Evolutionary conservation across 352 stramenopile species (phyloP).

Genomic region (Lagenidium giganteum): DNA sequence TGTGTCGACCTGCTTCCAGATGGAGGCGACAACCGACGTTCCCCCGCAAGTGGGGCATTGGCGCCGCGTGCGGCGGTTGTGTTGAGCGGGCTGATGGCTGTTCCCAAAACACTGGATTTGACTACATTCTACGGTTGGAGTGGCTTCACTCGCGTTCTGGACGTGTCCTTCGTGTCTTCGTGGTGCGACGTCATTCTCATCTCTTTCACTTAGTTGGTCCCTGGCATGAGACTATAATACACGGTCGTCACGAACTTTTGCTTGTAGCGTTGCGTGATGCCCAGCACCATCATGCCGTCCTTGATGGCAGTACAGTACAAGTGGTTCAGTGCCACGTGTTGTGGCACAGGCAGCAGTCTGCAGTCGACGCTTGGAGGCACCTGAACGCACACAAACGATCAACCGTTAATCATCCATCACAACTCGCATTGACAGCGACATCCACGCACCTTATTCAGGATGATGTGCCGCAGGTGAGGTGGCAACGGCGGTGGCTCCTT

Average conservation of each 20-base stretch:
- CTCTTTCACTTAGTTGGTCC: constrained; percentile 41
- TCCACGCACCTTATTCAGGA: constrained; percentile 93
- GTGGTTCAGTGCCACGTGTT: constrained; percentile 99
- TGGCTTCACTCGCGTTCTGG: too few relatives aligned
- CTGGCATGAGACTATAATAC: constrained; percentile 93
- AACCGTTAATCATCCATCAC: too few relatives aligned
- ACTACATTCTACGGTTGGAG: too few relatives aligned
- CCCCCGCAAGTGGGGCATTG: too few relatives aligned
- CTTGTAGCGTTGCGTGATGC: constrained; percentile 95
- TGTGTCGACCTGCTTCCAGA: too few relatives aligned
- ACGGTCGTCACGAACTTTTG: constrained; percentile 97
- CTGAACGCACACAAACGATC: too few relatives aligned
- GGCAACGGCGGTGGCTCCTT: constrained; percentile 97
- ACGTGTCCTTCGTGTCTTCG: too few relatives aligned
- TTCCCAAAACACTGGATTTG: too few relatives aligned
- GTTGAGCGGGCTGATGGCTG: too few relatives aligned
- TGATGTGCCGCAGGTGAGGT: constrained; percentile 97
- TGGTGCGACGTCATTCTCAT: too few relatives aligned
- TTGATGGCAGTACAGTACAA: constrained; percentile 98
- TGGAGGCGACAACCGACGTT: too few relatives aligned
- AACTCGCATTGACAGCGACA: background rate
- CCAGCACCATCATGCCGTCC: constrained; percentile 99
- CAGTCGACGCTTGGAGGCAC: constrained; percentile 91
- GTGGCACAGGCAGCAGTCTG: constrained; percentile 91
- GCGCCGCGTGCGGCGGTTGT: too few relatives aligned